Conservation (phyloP, 495 filamentous ascomycete species). For the Parathielavia hyrcaniae region DNA sequence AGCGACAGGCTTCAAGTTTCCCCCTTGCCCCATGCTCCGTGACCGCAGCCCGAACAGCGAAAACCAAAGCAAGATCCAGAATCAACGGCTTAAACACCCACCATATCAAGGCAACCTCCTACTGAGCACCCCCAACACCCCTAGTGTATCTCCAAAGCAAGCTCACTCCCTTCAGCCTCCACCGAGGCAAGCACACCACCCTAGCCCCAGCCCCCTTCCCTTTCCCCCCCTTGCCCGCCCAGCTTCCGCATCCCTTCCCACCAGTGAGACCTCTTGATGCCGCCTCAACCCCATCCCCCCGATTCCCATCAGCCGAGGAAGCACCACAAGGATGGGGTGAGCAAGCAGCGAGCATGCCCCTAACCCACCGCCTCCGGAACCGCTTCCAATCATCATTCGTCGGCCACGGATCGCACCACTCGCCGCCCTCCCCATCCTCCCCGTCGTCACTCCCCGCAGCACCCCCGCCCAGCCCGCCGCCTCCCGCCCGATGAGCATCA, state of each 20-base stretch:
- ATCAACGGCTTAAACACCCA: neutral
- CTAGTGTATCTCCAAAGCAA: conserved; percentile 35
- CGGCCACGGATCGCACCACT: conserved; percentile 39
- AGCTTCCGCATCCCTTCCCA: conserved; percentile 3
- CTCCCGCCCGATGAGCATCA: neutral
- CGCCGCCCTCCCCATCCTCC: conserved; percentile 22
- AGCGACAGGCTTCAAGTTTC: conserved; percentile 6
- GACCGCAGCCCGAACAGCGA: neutral
- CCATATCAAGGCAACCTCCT: too few species aligned
- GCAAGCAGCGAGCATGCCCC: conserved; percentile 25
- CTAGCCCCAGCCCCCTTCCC: conserved; percentile 8
- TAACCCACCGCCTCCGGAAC: conserved; percentile 34
- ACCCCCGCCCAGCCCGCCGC: neutral
- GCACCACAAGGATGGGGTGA: neutral
- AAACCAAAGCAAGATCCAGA: neutral
- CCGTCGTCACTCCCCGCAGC: neutral
- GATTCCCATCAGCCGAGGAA: neutral
- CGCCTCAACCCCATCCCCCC: conserved; percentile 4
- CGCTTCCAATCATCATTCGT: conserved; percentile 39
- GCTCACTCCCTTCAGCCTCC: conserved; percentile 34
- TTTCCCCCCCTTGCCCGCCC: conserved; percentile 2
- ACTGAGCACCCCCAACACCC: conserved; percentile 22
- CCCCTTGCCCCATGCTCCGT: neutral
- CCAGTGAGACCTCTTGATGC: conserved; percentile 1
- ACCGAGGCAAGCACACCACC: conserved; percentile 20